Evolutionary conservation across 2,329 filamentous ascomycete species (phyloP).

Genomic region (Ceratocystis albifundus): DNA sequence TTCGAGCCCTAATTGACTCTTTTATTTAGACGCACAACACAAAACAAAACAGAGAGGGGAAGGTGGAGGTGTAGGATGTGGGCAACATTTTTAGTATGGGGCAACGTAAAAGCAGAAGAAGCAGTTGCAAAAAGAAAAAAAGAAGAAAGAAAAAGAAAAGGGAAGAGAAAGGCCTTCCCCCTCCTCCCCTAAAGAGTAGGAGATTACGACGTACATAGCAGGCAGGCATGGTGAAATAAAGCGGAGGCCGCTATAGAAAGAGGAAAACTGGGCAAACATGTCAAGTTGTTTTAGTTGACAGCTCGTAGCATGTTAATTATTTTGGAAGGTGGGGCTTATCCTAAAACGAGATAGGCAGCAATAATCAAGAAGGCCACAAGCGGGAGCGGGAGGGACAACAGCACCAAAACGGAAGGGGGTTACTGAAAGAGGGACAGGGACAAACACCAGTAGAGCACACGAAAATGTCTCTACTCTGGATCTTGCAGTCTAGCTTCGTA

Average conservation of each 20-base stretch:
- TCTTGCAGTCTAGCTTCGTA: too few relatives aligned
- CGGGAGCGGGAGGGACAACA: not conserved
- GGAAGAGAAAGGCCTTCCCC: too few relatives aligned
- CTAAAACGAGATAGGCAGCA: not conserved
- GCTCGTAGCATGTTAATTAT: not conserved
- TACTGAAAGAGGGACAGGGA: not conserved
- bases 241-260: not conserved
- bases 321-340: not conserved
- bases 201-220: not conserved
- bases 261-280: not conserved
- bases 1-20: not conserved
- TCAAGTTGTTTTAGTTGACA: not conserved
- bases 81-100: too few relatives aligned
- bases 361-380: not conserved
- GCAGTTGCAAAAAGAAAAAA: not conserved
- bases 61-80: too few relatives aligned
- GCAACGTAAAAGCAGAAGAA: not conserved
- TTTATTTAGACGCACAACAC: not conserved
- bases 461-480: too few relatives aligned
- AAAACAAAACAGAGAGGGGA: not conserved
- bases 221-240: not conserved
- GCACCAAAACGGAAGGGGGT: not conserved
- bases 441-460: not conserved
- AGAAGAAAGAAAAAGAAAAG: not conserved
- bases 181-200: not conserved